Conservation (phyloP, 23 red algal species). For the Pyropia yezoensis region DNA sequence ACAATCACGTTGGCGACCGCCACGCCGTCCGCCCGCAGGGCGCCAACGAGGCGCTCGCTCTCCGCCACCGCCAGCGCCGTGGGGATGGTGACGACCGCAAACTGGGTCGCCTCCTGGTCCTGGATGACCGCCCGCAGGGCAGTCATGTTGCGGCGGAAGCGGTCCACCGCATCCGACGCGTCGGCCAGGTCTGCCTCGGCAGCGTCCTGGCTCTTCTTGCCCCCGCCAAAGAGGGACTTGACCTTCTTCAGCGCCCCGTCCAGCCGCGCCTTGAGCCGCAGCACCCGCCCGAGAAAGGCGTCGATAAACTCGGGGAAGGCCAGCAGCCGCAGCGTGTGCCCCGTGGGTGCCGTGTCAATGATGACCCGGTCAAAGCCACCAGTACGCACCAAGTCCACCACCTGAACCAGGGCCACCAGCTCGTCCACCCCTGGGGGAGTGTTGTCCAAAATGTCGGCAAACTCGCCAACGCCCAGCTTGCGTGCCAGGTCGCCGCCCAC, state of each 20-base stretch:
- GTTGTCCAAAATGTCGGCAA: conserved; percentile 81
- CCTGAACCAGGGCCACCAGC: conserved; percentile 78
- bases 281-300: conserved; percentile 66
- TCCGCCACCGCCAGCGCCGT: conserved; percentile 87
- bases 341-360: conserved; percentile 94
- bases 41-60: conserved; percentile 55
- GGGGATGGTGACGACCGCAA: conserved; percentile 73
- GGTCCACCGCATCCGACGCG: conserved; percentile 27
- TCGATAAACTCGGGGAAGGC: conserved; percentile 94
- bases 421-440: conserved; percentile 95
- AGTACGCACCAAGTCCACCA: conserved; percentile 67
- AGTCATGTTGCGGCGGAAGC: conserved; percentile 49
- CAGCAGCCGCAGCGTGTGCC: conserved; percentile 88
- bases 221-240: conserved; percentile 26
- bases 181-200: conserved; percentile 32
- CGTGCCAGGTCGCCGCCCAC: conserved; percentile 61
- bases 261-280: conserved; percentile 70
- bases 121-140: conserved; percentile 49
- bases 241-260: conserved; percentile 55
- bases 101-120: conserved; percentile 54
- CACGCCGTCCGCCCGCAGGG: conserved; percentile 34
- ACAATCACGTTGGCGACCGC: conserved; percentile 55
- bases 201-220: conserved; percentile 8
- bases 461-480: conserved; percentile 82
- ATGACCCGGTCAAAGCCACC: conserved; percentile 81